Conservation (phyloP, 352 stramenopile genomes). For the Globisporangium recalcitrans region DNA sequence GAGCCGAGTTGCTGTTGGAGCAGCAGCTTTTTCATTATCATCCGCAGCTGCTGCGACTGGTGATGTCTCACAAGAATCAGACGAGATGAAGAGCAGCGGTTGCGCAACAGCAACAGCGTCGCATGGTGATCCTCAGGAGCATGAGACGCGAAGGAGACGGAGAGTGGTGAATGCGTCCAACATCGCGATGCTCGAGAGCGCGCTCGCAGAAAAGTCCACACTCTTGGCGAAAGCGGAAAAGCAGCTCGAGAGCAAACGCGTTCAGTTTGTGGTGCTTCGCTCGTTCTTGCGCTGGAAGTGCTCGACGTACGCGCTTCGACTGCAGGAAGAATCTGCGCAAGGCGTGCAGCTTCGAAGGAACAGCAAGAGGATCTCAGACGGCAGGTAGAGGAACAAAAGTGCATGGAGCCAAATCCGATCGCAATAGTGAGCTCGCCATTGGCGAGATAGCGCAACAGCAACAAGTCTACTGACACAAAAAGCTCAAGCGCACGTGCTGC, state of each 20-base stretch:
- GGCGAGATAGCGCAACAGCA: no score
- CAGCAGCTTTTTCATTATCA: not conserved
- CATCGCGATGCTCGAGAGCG: slow-evolving; percentile 32
- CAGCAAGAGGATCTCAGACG: not conserved
- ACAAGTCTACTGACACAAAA: no score
- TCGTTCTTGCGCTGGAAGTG: slow-evolving; percentile 44
- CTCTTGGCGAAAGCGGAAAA: slow-evolving; percentile 15
- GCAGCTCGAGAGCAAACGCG: slow-evolving; percentile 22
- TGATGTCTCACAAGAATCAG: not conserved
- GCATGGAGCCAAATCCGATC: not conserved
- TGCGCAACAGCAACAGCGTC: not conserved
- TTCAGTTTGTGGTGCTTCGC: slow-evolving; percentile 34
- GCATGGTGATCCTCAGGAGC: not conserved
- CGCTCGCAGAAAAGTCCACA: slow-evolving; percentile 23
- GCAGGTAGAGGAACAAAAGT: not conserved
- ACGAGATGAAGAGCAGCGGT: not conserved
- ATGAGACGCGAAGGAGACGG: slow-evolving; percentile 6
- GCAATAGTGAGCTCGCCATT: not conserved
- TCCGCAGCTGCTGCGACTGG: not conserved
- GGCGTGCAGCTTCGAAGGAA: not conserved
- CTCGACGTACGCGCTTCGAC: slow-evolving; percentile 15
- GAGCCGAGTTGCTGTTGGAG: slow-evolving; percentile 2
- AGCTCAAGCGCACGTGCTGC: no score
- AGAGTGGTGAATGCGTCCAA: slow-evolving; percentile 25
- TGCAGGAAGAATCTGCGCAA: slow-evolving; percentile 2